Conservation (phyloP, 1,284 basidiomycete species). For the Ganoderma lingzhi region DNA sequence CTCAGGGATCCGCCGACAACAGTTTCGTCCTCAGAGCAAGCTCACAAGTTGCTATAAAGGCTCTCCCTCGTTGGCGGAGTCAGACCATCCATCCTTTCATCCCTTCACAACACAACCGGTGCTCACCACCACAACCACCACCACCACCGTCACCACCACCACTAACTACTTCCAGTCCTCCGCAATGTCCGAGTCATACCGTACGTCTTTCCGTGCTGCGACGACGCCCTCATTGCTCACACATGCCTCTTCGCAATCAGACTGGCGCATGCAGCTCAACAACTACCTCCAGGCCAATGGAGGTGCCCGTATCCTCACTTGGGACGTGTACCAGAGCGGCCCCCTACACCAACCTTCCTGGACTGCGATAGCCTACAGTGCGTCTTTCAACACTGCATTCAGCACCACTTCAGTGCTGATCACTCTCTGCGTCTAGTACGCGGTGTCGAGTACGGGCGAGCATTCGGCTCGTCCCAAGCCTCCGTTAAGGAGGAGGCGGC, state of each 20-base stretch:
- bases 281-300: constrained; percentile 45
- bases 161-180: constrained; percentile 4
- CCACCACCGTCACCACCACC: constrained; percentile 1
- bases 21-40: constrained; percentile 15
- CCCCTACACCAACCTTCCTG: constrained; percentile 42
- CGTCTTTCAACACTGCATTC: constrained; percentile 17
- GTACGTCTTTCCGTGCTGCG: constrained; percentile 23
- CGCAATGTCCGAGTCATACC: constrained; percentile 34
- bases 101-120: constrained; percentile 5
- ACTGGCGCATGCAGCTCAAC: constrained; percentile 46
- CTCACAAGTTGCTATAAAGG: constrained; percentile 28
- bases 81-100: constrained; percentile 18
- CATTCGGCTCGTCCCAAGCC: constrained; percentile 33
- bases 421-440: constrained; percentile 31
- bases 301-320: constrained; percentile 36
- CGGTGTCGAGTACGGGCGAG: constrained; percentile 40
- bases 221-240: background rate
- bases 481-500: constrained; percentile 45
- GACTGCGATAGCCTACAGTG: constrained; percentile 43
- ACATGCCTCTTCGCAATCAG: constrained; percentile 22
- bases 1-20: constrained; percentile 30
- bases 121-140: constrained; percentile 5
- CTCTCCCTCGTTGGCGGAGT: constrained; percentile 16
- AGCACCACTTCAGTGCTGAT: background rate
- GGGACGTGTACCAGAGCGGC: constrained; percentile 39